Base-by-base conservation (phyloP, 2,329 filamentous ascomycete species). In the Gaeumannomyces sp. region DNA sequence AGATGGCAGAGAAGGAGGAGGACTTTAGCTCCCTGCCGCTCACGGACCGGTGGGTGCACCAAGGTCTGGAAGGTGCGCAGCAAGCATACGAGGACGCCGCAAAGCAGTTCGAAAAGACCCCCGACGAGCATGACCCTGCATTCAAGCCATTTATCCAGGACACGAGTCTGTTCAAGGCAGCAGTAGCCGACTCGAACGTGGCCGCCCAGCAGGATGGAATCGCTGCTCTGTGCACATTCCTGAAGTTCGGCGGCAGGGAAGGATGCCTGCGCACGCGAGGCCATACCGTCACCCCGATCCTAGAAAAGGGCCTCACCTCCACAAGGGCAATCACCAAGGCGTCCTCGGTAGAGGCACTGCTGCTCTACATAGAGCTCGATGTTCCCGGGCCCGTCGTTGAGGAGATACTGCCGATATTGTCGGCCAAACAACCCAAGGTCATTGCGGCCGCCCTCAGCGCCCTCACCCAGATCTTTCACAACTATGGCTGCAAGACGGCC, bases 31-130 rank as follows among this genome's bases (percentile, higher is more conserved):
- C 89, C 69, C 80, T 96, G 67, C 90, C 92, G 59, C 77, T 96
- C 65, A 81, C 87, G 59, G 92, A 96, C 68, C 87, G 92, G 74
- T 96, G 93, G 78, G 81, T 85, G 64, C 92, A 96, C n/a, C 81
- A 96, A 96, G 81, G 87, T 89, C 73, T 99, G 95, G 95, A 99
- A 99, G 84, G 93, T 96, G 58, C 87, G 95, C 73, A 99, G 79
- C 88, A 87, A 73, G 95, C 89, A 64, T 99, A 98, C 75, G 95
- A 99, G 82, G 92, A 95, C 70, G 93, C 92, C 27, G 86, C 90
- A 57, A 93, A 95, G 76, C 86, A 89, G 70, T 98, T 99, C 76
- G 89, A 93, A 74, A 81, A 86, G 66, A 92, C 93, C 7, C 89
- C 92, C 67, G 89, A 93, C 77, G 94, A 98, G 75, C 85, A 88